Percentiles rank a stretch among this genome's conserved stretches.
Evolutionary conservation across 139 green algal genomes (phyloP).

Genomic region (Gonium pectorale): DNA sequence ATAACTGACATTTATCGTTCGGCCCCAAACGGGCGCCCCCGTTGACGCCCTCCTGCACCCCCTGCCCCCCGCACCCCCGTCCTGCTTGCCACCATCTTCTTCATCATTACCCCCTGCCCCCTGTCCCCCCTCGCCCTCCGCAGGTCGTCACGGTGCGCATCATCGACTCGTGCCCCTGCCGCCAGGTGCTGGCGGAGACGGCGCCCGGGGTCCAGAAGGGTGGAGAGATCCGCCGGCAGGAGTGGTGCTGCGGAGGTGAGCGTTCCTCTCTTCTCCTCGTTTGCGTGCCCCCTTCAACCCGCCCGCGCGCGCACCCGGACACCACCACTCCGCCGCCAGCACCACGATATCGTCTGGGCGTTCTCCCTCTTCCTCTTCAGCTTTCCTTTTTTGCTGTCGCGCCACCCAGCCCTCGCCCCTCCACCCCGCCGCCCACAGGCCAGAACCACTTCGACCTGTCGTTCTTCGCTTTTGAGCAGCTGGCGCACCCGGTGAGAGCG

Average conservation of each 20-base stretch:
- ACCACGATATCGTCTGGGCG: too few relatives aligned
- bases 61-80: not conserved
- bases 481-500: slow-evolving; percentile 66
- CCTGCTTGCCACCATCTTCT: not conserved
- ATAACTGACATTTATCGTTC: too few relatives aligned
- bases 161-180: slow-evolving; percentile 70
- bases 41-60: not conserved
- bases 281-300: not conserved
- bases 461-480: slow-evolving; percentile 72
- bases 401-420: too few relatives aligned
- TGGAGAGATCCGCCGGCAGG: slow-evolving; percentile 55
- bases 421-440: not conserved
- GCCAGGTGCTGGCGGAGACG: slow-evolving; percentile 58
- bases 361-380: too few relatives aligned
- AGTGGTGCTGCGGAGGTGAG: slow-evolving; percentile 71
- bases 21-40: too few relatives aligned
- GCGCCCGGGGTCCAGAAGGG: slow-evolving; percentile 54
- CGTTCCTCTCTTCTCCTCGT: too few relatives aligned
- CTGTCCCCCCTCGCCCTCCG: not conserved
- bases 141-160: slow-evolving; percentile 52
- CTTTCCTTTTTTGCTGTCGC: too few relatives aligned
- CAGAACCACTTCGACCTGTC: slow-evolving; percentile 74
- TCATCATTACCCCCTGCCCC: not conserved
- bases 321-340: too few relatives aligned
- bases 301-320: too few relatives aligned